These are phyloP conservation scores for Cyberlindnera euphorbiae DNA, from an alignment of 805 yeast species.

Conservation along the genomic window DNA sequence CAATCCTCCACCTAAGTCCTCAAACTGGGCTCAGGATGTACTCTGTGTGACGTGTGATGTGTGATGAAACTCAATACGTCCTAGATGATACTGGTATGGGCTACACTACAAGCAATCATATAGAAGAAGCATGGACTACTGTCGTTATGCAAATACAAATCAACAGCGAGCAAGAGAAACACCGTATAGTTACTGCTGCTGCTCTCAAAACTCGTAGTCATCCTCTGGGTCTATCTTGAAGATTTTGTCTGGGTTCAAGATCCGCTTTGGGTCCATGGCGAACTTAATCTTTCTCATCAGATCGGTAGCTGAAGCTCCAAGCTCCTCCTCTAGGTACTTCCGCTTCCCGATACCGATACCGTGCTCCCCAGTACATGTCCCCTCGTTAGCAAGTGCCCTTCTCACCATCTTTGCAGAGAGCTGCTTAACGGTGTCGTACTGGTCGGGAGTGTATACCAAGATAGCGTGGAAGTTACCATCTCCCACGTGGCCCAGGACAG, in stretches of 20 bases:
- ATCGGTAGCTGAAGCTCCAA: slow-evolving; percentile 61
- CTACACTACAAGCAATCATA: too few species aligned
- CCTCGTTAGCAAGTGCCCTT: slow-evolving; percentile 62
- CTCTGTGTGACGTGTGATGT: too few species aligned
- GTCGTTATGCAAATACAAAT: too few species aligned
- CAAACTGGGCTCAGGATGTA: too few species aligned
- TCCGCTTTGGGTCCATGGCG: slow-evolving; percentile 66
- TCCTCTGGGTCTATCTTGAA: slow-evolving; percentile 55
- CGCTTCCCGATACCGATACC: slow-evolving; percentile 79
- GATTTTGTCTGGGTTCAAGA: slow-evolving; percentile 75
- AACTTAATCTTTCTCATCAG: slow-evolving; percentile 69
- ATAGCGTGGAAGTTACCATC: slow-evolving; percentile 77
- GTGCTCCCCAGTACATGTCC: slow-evolving; percentile 83
- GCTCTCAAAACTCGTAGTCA: neutral
- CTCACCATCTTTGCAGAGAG: slow-evolving; percentile 56
- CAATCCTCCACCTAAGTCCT: too few species aligned
- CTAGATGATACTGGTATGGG: too few species aligned
- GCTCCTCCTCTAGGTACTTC: slow-evolving; percentile 50
- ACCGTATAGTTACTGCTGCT: too few species aligned
- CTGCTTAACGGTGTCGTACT: slow-evolving; percentile 40
- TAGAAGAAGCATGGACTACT: too few species aligned
- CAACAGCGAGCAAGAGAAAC: too few species aligned
- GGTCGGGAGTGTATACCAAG: slow-evolving; percentile 51
- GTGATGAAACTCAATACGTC: too few species aligned
- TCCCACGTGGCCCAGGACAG: slow-evolving; percentile 75